A percentile compares a stretch with the other conserved stretches of the same genome.
Conservation (phyloP, 2,329 filamentous ascomycete species). For the Alternaria sp. region DNA sequence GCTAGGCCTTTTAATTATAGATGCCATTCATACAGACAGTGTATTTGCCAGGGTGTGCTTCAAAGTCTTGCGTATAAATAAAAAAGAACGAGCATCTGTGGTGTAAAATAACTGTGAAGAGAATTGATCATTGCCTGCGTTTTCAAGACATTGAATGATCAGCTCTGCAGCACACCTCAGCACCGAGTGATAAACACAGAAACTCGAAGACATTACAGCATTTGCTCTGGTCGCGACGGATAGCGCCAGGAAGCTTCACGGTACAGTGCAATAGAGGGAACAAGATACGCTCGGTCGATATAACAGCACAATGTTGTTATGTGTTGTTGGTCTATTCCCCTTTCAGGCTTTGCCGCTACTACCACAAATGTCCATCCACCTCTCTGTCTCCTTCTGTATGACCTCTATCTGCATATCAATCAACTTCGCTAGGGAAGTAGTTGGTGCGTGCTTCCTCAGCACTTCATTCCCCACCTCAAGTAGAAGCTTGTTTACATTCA, state of each 20-base stretch:
- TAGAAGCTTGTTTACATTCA: conserved; percentile 67
- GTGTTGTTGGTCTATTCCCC: background rate
- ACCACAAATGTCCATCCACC: conserved; percentile 60
- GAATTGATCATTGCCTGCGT: rapidly evolving
- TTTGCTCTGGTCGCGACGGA: no score
- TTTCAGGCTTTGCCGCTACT: conserved; percentile 56
- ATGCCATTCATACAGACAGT: no score
- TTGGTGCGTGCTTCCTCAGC: conserved; percentile 51
- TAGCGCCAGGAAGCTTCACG: no score
- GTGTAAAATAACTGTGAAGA: no score
- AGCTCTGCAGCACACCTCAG: no score
- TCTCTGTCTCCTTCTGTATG: conserved; percentile 55
- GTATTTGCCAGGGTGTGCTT: no score
- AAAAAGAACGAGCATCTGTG: no score
- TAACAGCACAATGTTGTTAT: background rate
- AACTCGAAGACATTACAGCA: no score
- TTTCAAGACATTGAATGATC: no score
- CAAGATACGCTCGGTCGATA: background rate
- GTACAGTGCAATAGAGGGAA: background rate
- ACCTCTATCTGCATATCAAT: conserved; percentile 59
- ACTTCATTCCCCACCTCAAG: conserved; percentile 58
- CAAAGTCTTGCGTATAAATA: no score
- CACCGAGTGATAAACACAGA: no score
- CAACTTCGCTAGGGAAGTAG: conserved; percentile 44
- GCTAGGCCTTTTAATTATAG: no score